A percentile compares a stretch with the other conserved stretches of the same genome.
These are phyloP conservation scores for Heracleum sosnowskyi DNA, from an alignment of 129 eudicot species.

Conservation along the genomic window DNA sequence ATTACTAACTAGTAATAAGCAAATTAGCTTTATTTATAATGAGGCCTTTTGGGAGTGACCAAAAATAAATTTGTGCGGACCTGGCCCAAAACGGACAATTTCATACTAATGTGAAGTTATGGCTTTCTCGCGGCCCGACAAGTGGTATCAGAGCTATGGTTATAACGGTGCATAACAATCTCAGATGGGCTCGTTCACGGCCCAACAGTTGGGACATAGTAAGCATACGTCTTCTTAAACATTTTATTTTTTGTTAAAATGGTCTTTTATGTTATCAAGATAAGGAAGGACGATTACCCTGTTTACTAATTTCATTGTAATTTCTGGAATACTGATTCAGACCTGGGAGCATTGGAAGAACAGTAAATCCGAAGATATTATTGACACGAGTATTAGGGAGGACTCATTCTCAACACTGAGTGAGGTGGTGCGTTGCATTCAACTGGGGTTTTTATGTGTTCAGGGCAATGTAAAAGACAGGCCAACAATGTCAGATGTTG, in stretches of 20 bases:
- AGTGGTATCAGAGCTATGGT: too few relatives aligned
- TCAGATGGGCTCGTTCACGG: too few relatives aligned
- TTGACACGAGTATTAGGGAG: constrained; percentile 15
- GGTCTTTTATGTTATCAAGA: not conserved
- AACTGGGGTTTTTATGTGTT: constrained; percentile 36
- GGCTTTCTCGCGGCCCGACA: too few relatives aligned
- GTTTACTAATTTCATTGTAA: not conserved
- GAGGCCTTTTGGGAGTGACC: too few relatives aligned
- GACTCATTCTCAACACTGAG: constrained; percentile 2
- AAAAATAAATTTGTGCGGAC: too few relatives aligned
- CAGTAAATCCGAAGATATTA: not conserved
- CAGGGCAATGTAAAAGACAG: constrained; percentile 31
- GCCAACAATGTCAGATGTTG: constrained; percentile 33
- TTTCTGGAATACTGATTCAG: not conserved
- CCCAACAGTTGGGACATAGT: too few relatives aligned
- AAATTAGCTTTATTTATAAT: too few relatives aligned
- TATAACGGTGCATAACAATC: too few relatives aligned
- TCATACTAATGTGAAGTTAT: too few relatives aligned
- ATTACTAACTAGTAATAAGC: too few relatives aligned
- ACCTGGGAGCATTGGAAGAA: constrained; percentile 15
- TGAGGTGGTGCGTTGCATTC: constrained; percentile 28
- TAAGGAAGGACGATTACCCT: not conserved
- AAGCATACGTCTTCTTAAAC: constrained; percentile 13
- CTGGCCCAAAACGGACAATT: too few relatives aligned
- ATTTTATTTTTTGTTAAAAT: not conserved